phyloP scores from a whole-genome alignment of 2,329 filamentous ascomycete species.

The Sporothrix phasma region DNA sequence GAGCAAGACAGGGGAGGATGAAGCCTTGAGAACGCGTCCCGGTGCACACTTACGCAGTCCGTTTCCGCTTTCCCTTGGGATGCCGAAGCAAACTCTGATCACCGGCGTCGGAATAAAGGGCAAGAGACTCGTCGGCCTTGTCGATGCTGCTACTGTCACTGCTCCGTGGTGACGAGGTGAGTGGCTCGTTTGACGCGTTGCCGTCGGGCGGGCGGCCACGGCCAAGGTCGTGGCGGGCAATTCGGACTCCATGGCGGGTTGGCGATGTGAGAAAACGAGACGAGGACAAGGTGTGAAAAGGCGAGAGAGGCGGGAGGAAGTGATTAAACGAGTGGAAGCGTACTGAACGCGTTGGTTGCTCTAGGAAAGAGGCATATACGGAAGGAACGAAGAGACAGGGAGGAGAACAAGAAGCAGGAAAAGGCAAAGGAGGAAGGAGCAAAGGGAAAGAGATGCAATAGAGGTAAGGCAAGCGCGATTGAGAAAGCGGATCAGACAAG shows the following conservation, averaged over 20 bases:
- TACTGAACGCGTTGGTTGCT: slow-evolving; percentile 12
- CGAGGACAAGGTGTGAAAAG: too few relatives aligned
- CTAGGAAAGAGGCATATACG: not conserved
- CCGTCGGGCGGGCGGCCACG: not conserved
- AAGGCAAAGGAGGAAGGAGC: not conserved
- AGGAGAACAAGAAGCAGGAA: slow-evolving; percentile 8
- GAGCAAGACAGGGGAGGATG: not conserved
- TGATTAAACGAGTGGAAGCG: slow-evolving; percentile 13
- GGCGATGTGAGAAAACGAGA: not conserved
- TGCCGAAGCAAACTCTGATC: slow-evolving; percentile 28
- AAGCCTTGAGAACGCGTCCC: slow-evolving; percentile 9
- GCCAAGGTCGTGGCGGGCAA: slow-evolving; percentile 9
- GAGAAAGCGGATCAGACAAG: slow-evolving; percentile 12
- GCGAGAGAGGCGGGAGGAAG: not conserved
- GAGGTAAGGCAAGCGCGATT: slow-evolving; percentile 10
- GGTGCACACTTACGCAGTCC: slow-evolving; percentile 47
- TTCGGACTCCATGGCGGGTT: slow-evolving; percentile 15
- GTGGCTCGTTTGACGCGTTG: slow-evolving; percentile 11
- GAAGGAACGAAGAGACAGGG: slow-evolving; percentile 11
- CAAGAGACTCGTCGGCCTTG: slow-evolving; percentile 14
- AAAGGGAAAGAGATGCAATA: not conserved
- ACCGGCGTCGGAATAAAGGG: slow-evolving; percentile 15
- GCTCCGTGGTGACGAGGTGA: slow-evolving; percentile 16
- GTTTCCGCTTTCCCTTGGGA: slow-evolving; percentile 52
- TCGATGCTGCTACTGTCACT: slow-evolving; percentile 11